phyloP scores from a whole-genome alignment of 805 yeast species.

The Candida gorgasii region DNA sequence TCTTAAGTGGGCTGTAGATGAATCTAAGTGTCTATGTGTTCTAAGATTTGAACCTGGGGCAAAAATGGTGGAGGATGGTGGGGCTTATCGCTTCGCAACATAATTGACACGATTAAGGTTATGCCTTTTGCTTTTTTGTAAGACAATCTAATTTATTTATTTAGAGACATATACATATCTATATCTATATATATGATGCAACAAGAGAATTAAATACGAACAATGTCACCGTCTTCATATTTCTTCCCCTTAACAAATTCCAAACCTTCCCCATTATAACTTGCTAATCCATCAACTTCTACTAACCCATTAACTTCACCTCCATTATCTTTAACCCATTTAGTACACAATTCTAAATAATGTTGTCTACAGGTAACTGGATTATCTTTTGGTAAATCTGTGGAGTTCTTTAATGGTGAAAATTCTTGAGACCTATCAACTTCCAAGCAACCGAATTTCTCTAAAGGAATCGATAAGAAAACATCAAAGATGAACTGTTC shows the following conservation, averaged over 20 bases:
- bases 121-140: too few relatives aligned
- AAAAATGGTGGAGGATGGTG: too few relatives aligned
- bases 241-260: constrained; percentile 52
- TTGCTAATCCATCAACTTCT: constrained; percentile 75
- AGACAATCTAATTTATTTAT: too few relatives aligned
- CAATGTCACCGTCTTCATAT: constrained; percentile 34
- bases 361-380: constrained; percentile 78
- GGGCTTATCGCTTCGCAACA: too few relatives aligned
- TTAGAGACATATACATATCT: too few relatives aligned
- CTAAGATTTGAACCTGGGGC: too few relatives aligned
- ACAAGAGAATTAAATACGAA: constrained; percentile 6
- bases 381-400: constrained; percentile 78
- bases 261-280: constrained; percentile 76
- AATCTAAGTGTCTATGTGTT: too few relatives aligned
- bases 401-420: constrained; percentile 90
- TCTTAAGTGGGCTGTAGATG: too few relatives aligned
- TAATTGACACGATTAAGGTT: too few relatives aligned
- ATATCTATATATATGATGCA: too few relatives aligned
- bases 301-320: constrained; percentile 57
- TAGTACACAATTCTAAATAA: constrained; percentile 64
- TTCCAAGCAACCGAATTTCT: constrained; percentile 86
- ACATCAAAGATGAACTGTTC: constrained; percentile 98
- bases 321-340: constrained; percentile 76
- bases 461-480: constrained; percentile 72
- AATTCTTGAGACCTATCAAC: constrained; percentile 85